Conservation (phyloP, 805 yeast genomes). For the Nakazawaea ambrosiae region DNA sequence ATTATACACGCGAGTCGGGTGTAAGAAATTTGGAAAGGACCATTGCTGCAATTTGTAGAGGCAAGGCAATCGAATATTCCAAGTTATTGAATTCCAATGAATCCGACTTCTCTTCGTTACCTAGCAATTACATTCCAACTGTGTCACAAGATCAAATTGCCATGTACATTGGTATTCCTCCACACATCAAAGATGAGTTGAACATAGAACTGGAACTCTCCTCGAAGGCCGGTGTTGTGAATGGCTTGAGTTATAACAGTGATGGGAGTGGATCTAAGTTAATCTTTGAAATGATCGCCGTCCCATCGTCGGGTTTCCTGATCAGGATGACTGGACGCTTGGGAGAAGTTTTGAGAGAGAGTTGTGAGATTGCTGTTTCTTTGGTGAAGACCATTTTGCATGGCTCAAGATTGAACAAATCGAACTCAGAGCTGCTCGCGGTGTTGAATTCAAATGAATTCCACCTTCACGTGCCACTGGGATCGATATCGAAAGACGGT, state of each 20-base stretch:
- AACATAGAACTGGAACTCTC: constrained; percentile 40
- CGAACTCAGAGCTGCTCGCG: constrained; percentile 27
- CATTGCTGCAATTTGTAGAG: constrained; percentile 71
- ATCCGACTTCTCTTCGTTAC: constrained; percentile 18
- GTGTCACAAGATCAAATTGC: constrained; percentile 53
- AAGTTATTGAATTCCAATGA: constrained; percentile 18
- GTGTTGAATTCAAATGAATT: constrained; percentile 50
- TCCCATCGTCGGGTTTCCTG: constrained; percentile 38
- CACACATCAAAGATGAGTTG: constrained; percentile 33
- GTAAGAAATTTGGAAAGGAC: constrained; percentile 74
- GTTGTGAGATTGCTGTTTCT: constrained; percentile 71
- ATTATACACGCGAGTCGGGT: constrained; percentile 81
- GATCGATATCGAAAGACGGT: constrained; percentile 39
- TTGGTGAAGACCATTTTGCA: constrained; percentile 54
- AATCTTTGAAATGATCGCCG: constrained; percentile 69
- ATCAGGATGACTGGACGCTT: constrained; percentile 73
- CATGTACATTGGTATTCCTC: constrained; percentile 57
- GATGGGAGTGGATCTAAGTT: constrained; percentile 82
- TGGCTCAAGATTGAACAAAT: constrained; percentile 17
- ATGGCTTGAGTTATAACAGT: constrained; percentile 82
- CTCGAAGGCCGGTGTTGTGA: constrained; percentile 64
- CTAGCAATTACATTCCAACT: constrained; percentile 26
- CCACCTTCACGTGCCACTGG: constrained; percentile 43
- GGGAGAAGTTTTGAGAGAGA: constrained; percentile 76
- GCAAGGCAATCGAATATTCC: constrained; percentile 69